Percentiles rank a stretch among this genome's conserved stretches.
These are phyloP conservation scores for Apocynum venetum DNA, from an alignment of 257 asterid species.

Conservation along the genomic window DNA sequence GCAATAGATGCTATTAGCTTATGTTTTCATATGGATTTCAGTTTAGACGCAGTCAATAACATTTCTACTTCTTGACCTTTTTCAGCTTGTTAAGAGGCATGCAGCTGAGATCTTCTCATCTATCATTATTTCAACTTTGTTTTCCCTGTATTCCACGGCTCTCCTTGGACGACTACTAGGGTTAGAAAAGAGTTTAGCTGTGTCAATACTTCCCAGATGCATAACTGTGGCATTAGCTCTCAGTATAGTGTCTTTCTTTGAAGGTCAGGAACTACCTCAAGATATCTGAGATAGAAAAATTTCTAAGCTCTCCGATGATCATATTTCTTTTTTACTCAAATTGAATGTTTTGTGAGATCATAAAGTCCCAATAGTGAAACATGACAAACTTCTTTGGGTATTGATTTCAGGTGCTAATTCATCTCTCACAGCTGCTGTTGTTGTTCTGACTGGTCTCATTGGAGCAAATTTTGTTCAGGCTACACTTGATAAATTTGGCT, in stretches of 20 bases:
- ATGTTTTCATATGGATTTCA: neutral
- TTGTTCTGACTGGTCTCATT: conserved; percentile 85
- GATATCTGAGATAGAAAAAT: neutral
- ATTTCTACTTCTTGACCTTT: neutral
- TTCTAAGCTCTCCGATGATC: neutral
- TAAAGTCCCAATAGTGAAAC: neutral
- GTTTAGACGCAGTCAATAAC: neutral
- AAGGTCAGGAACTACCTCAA: conserved; percentile 42
- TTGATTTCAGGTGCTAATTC: conserved; percentile 78
- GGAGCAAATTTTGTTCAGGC: conserved; percentile 96
- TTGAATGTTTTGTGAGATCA: neutral
- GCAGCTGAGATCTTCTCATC: conserved; percentile 96
- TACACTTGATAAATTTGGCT: conserved; percentile 73
- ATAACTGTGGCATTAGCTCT: conserved; percentile 98
- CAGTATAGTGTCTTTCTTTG: conserved; percentile 91
- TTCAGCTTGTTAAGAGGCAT: conserved; percentile 93
- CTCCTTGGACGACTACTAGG: conserved; percentile 74
- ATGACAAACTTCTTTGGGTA: neutral
- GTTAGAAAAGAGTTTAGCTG: conserved; percentile 61
- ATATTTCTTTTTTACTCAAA: neutral
- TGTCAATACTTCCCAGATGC: conserved; percentile 96
- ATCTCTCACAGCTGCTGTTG: conserved; percentile 96
- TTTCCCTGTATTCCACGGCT: conserved; percentile 91
- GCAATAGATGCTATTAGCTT: too few relatives aligned
- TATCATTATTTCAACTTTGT: conserved; percentile 68